Evolutionary conservation across 805 yeast species (phyloP).

Genomic region (Saturnispora serradocipensis): DNA sequence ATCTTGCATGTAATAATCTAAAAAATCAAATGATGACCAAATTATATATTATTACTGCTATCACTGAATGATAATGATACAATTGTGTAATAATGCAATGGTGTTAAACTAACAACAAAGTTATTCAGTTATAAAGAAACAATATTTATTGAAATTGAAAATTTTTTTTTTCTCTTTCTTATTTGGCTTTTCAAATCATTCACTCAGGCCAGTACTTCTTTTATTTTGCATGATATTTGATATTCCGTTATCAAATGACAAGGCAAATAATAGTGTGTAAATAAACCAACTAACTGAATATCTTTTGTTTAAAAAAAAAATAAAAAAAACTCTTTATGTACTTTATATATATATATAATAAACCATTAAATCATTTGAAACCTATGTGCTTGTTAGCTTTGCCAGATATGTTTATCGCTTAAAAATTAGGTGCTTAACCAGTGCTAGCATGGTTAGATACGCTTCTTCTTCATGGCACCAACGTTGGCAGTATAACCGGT

Average conservation of each 20-base stretch:
- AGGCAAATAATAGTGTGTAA: too few relatives aligned
- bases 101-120: neutral
- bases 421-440: neutral
- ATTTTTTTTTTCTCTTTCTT: neutral
- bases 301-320: neutral
- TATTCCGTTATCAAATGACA: too few relatives aligned
- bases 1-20: neutral
- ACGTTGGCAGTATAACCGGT: conserved; percentile 99
- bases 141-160: neutral
- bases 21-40: neutral
- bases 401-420: neutral
- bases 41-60: neutral
- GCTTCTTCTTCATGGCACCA: conserved; percentile 64
- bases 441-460: conserved; percentile 1
- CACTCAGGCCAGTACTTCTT: neutral
- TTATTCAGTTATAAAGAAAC: neutral
- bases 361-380: neutral
- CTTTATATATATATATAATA: neutral
- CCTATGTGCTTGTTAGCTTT: neutral
- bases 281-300: neutral
- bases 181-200: neutral
- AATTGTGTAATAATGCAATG: neutral
- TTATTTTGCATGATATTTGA: too few relatives aligned
- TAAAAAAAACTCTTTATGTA: neutral
- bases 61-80: neutral